A percentile compares a stretch with the other conserved stretches of the same genome.
Evolutionary conservation across 2,329 filamentous ascomycete genomes (phyloP).

Genomic region (Botrytis paeoniae): DNA sequence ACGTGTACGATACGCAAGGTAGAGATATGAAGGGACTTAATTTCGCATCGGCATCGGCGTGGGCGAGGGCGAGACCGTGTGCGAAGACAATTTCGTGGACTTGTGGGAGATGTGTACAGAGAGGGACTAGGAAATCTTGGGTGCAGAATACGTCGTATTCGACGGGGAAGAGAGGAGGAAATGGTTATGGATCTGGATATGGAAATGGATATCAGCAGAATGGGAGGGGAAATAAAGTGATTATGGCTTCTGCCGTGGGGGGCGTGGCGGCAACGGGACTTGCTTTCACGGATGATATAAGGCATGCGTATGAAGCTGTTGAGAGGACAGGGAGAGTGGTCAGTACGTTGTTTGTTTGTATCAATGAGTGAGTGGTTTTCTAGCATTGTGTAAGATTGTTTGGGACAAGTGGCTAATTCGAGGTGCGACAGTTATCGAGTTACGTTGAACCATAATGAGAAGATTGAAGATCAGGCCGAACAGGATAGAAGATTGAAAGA

Average conservation of each 20-base stretch:
- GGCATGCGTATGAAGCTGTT: slow-evolving; percentile 70
- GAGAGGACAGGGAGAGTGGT: slow-evolving; percentile 79
- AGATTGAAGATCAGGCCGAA: slow-evolving; percentile 59
- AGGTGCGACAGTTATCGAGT: slow-evolving; percentile 69
- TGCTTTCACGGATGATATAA: slow-evolving; percentile 66
- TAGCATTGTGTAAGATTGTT: background rate
- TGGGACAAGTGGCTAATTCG: slow-evolving; percentile 10
- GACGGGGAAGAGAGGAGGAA: slow-evolving; percentile 18
- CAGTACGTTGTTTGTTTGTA: slow-evolving; percentile 70
- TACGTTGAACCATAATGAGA: slow-evolving; percentile 69
- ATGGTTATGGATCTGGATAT: slow-evolving; percentile 15
- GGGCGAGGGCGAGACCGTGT: slow-evolving; percentile 13
- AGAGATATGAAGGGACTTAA: slow-evolving; percentile 35
- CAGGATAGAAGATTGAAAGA: slow-evolving; percentile 67
- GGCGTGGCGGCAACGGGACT: slow-evolving; percentile 37
- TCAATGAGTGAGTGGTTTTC: slow-evolving; percentile 71
- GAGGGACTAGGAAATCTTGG: background rate
- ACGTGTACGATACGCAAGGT: background rate
- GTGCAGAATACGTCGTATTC: slow-evolving; percentile 12
- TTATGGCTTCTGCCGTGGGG: slow-evolving; percentile 29
- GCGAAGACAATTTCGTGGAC: slow-evolving; percentile 26
- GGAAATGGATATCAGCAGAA: slow-evolving; percentile 8
- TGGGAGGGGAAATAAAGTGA: slow-evolving; percentile 1
- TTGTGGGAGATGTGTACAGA: slow-evolving; percentile 31
- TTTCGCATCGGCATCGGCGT: slow-evolving; percentile 25